phyloP scores from a whole-genome alignment of 108 stramenopile genomes.

The Cyclotella choctawhatcheeana region DNA sequence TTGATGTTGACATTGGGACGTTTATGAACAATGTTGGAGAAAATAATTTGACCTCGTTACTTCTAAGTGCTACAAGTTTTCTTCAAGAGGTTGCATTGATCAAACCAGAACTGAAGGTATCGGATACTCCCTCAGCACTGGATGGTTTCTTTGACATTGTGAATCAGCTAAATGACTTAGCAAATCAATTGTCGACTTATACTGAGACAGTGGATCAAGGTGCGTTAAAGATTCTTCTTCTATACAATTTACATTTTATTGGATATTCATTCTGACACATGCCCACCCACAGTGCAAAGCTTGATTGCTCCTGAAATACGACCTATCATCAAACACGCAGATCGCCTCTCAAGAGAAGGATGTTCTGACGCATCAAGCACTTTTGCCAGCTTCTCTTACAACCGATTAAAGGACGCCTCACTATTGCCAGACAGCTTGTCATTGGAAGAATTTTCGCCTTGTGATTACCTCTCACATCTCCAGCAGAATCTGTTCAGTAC shows the following conservation, averaged over 20 bases:
- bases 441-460: slow-evolving; percentile 12
- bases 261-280: no score
- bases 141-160: slow-evolving; percentile 21
- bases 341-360: slow-evolving; percentile 12
- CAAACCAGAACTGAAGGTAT: slow-evolving; percentile 16
- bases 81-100: not conserved
- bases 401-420: not conserved
- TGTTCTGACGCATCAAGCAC: slow-evolving; percentile 7
- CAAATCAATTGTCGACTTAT: not conserved
- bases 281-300: not conserved
- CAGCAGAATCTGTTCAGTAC: slow-evolving; percentile 23
- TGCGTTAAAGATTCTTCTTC: not conserved
- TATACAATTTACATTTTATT: no score
- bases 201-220: slow-evolving; percentile 17
- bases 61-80: not conserved
- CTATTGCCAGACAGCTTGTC: not conserved
- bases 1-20: slow-evolving; percentile 26
- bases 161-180: slow-evolving; percentile 13
- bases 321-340: not conserved
- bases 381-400: slow-evolving; percentile 17
- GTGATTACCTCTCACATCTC: slow-evolving; percentile 31
- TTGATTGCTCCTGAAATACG: not conserved
- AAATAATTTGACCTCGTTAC: not conserved
- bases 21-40: slow-evolving; percentile 4
- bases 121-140: slow-evolving; percentile 7